phyloP scores from a whole-genome alignment of 192 early-diverging fungal genomes.

The Lunasporangiospora selenospora region DNA sequence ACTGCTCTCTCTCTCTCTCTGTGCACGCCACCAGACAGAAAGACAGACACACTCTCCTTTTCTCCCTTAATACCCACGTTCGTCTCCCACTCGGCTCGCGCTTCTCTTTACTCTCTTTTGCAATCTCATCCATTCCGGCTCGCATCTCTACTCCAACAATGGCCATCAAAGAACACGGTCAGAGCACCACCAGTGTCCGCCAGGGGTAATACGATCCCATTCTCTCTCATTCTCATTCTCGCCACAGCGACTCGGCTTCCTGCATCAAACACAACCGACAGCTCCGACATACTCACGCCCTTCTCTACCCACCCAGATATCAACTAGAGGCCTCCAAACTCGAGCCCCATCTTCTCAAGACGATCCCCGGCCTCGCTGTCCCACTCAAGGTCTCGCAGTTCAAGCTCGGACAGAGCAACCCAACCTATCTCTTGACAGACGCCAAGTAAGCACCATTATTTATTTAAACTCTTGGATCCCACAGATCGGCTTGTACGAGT shows the following conservation, averaged over 20 bases:
- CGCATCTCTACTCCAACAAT: no score
- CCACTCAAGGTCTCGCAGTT: constrained; percentile 87
- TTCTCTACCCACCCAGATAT: constrained; percentile 7
- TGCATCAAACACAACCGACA: no score
- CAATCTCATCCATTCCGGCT: background rate
- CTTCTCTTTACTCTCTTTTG: background rate
- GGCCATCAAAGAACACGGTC: constrained; percentile 41
- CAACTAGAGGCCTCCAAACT: constrained; percentile 69
- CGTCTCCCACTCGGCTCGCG: background rate
- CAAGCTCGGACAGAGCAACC: constrained; percentile 92
- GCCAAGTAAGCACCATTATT: constrained; percentile 56
- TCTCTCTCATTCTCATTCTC: no score
- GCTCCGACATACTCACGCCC: no score
- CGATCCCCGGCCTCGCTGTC: constrained; percentile 57
- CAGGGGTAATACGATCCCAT: constrained; percentile 43
- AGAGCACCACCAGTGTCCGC: constrained; percentile 42
- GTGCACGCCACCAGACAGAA: no score
- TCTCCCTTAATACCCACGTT: background rate
- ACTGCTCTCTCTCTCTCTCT: no score
- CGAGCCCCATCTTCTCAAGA: constrained; percentile 61
- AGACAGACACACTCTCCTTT: background rate
- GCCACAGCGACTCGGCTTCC: no score
- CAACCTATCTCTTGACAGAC: constrained; percentile 88
- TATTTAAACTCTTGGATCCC: background rate
- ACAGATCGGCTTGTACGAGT: background rate